A percentile compares a stretch with the other conserved stretches of the same genome.
phyloP scores from a whole-genome alignment of 2,329 filamentous ascomycete species.

The Monilinia fructigena region DNA sequence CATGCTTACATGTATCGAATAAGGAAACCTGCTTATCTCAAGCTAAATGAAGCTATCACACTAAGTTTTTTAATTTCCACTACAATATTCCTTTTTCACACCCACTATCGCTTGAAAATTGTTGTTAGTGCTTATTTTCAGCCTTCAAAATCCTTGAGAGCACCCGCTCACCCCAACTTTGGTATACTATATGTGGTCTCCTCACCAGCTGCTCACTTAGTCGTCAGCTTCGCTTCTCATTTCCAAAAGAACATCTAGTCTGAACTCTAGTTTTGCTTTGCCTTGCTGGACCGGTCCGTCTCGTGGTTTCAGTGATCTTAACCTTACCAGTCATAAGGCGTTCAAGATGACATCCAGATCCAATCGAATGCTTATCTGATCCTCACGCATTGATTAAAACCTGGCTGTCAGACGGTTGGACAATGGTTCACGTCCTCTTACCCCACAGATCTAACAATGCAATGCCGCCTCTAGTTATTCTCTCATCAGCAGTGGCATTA shows the following conservation, averaged over 20 bases:
- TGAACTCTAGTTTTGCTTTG: neutral
- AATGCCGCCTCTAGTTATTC: neutral
- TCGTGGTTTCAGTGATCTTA: neutral
- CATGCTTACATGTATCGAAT: slow-evolving; percentile 13
- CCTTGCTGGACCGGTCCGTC: neutral
- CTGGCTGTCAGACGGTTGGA: slow-evolving; percentile 1
- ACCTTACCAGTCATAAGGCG: slow-evolving; percentile 9
- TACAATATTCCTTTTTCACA: neutral
- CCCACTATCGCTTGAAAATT: slow-evolving; percentile 10
- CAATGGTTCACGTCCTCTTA: neutral
- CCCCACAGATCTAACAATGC: slow-evolving; percentile 19
- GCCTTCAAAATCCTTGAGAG: slow-evolving; percentile 29
- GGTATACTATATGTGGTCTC: slow-evolving; percentile 16
- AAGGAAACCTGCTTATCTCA: slow-evolving; percentile 21
- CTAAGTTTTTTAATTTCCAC: slow-evolving; percentile 26
- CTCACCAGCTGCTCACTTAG: slow-evolving; percentile 25
- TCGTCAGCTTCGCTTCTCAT: slow-evolving; percentile 32
- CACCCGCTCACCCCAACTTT: slow-evolving; percentile 28
- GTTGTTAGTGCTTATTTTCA: slow-evolving; percentile 38
- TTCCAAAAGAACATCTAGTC: slow-evolving; percentile 19
- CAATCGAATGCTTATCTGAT: slow-evolving; percentile 4
- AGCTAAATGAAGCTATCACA: slow-evolving; percentile 17
- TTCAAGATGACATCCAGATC: neutral
- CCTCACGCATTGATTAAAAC: slow-evolving; percentile 6
- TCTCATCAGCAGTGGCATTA: neutral